These are phyloP conservation scores for Auriculariales sp. DNA, from an alignment of 768 basidiomycete species.

Conservation along the genomic window DNA sequence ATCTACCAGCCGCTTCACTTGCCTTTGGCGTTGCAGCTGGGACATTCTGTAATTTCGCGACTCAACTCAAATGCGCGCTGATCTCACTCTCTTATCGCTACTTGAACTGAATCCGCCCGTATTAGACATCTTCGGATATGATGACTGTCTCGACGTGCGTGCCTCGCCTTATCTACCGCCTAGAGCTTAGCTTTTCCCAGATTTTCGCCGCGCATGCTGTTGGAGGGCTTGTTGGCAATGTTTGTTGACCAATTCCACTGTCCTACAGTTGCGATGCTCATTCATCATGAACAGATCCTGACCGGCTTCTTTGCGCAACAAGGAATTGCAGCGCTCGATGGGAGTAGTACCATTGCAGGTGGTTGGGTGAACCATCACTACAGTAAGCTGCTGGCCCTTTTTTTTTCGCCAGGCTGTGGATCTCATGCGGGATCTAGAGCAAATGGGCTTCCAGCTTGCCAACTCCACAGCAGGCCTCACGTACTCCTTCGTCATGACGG, in stretches of 20 bases:
- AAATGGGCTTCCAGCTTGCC: neutral
- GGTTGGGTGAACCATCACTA: constrained; percentile 65
- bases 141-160: constrained; percentile 68
- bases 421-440: neutral
- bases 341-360: constrained; percentile 34
- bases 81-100: neutral
- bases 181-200: neutral
- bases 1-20: neutral
- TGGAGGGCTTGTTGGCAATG: constrained; percentile 56
- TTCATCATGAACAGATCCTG: constrained; percentile 24
- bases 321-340: constrained; percentile 52
- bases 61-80: constrained; percentile 19
- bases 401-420: neutral
- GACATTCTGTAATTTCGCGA: constrained; percentile 66
- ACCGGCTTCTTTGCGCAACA: constrained; percentile 66
- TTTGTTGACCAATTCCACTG: neutral
- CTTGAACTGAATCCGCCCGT: constrained; percentile 7
- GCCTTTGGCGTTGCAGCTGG: constrained; percentile 64
- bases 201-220: constrained; percentile 82
- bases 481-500: neutral
- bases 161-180: neutral
- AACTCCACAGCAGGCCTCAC: neutral
- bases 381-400: neutral
- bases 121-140: constrained; percentile 45
- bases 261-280: neutral